Percentiles rank a stretch among this genome's conserved stretches.
Evolutionary conservation across 345 rosid genomes (phyloP).

Genomic region (Raphanus raphanistrum): DNA sequence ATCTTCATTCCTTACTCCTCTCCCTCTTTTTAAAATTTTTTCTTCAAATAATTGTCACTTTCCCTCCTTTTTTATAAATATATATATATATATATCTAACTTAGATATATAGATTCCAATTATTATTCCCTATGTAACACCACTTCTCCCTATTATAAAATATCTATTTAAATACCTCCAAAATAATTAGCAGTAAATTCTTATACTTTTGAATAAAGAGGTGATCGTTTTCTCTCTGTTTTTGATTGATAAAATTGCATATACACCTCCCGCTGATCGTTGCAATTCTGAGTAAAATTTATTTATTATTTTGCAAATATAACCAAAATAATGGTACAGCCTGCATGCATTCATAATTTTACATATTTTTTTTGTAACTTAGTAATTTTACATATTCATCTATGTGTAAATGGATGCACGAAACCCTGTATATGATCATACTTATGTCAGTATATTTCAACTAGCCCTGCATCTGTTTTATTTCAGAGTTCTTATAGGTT

Average conservation of each 20-base stretch:
- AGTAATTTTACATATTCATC: neutral
- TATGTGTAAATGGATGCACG: neutral
- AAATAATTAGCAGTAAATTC: neutral
- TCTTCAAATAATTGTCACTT: constrained; percentile 24
- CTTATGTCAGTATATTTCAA: neutral
- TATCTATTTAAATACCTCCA: neutral
- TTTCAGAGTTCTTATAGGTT: neutral
- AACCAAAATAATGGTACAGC: neutral
- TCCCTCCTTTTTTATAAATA: neutral
- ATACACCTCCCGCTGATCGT: neutral
- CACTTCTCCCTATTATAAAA: constrained; percentile 15
- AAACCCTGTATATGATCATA: neutral
- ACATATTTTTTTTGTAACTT: neutral
- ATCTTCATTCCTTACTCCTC: neutral
- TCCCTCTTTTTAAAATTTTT: neutral
- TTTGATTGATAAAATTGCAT: neutral
- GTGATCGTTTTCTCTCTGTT: neutral
- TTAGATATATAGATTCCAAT: constrained; percentile 4
- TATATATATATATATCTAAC: neutral
- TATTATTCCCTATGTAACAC: constrained; percentile 2
- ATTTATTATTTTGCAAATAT: neutral
- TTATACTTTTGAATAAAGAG: neutral
- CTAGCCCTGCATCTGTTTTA: neutral
- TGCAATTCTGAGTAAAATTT: neutral
- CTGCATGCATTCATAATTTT: neutral